Percentiles rank a stretch among this genome's conserved stretches.
These are phyloP conservation scores for Sugiyamaella smithiae DNA, from an alignment of 805 yeast genomes.

Conservation along the genomic window DNA sequence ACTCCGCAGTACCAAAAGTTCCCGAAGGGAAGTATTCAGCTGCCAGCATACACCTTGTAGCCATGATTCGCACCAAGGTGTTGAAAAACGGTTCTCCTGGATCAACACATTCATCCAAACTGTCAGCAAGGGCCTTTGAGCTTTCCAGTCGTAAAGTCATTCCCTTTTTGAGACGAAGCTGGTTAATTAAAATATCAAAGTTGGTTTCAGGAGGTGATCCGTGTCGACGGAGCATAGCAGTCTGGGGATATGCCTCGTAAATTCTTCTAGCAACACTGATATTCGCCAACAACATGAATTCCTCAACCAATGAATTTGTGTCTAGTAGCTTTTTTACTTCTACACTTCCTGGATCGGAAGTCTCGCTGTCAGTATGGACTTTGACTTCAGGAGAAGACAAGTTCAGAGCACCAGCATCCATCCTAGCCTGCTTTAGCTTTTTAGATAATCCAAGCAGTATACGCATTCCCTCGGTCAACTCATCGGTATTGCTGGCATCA, in stretches of 20 bases:
- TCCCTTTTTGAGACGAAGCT: slow-evolving; percentile 76
- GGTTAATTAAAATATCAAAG: slow-evolving; percentile 85
- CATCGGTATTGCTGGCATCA: slow-evolving; percentile 71
- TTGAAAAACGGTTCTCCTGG: slow-evolving; percentile 85
- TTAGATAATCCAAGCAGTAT: slow-evolving; percentile 75
- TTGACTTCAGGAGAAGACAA: slow-evolving; percentile 97
- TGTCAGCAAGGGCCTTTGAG: slow-evolving; percentile 89
- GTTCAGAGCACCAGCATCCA: slow-evolving; percentile 94
- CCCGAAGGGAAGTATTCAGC: slow-evolving; percentile 97
- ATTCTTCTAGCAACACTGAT: slow-evolving; percentile 93
- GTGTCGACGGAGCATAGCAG: slow-evolving; percentile 97
- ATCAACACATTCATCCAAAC: slow-evolving; percentile 84
- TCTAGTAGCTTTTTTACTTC: slow-evolving; percentile 85
- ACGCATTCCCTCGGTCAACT: slow-evolving; percentile 86
- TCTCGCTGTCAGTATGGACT: slow-evolving; percentile 94
- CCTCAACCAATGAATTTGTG: slow-evolving; percentile 95
- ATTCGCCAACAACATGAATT: slow-evolving; percentile 96
- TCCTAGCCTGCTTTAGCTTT: slow-evolving; percentile 75
- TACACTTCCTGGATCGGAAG: slow-evolving; percentile 94
- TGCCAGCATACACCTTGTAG: slow-evolving; percentile 98
- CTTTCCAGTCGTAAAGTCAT: slow-evolving; percentile 75
- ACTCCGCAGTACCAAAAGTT: slow-evolving; percentile 82
- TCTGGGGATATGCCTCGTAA: slow-evolving; percentile 90
- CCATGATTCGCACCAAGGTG: slow-evolving; percentile 90
- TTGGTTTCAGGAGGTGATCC: slow-evolving; percentile 96